Evolutionary conservation across 176 grass and related monocot genomes (phyloP), one percentile per base, ranked within the genome.

Genomic region (Phoenix dactylifera): DNA sequence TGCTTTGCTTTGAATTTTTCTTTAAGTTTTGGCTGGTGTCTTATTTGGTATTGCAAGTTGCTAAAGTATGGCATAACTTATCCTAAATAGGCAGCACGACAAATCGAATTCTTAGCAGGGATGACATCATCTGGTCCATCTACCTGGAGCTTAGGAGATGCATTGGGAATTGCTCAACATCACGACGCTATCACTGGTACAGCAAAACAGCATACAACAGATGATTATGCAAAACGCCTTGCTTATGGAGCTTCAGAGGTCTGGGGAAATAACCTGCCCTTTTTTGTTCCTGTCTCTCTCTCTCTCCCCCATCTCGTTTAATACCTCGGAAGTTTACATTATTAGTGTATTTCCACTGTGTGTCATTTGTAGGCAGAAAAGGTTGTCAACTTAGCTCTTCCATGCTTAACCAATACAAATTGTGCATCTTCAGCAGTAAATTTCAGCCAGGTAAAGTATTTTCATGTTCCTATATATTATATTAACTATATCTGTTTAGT

Each of bases 111-210:
- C 73, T 67, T 89, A 52, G 69, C 74, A 63, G 70, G 79, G 7
- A 60, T 49, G 22, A 72, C 28, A 58, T 74, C 49, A 15, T 53
- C 68, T 55, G 86, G 75, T 75, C 50, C 73, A n/a, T 81, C 85
- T 77, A 89, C 86, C 30, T 73, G 67, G 4, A 89, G 83, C 72
- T 83, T 95, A 57, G 86, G 82, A 70, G 90, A 89, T 48, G 79
- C 90, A 71, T 60, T 95, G 80, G 86, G 78, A 53, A 78, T 95
- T 29, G 83, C 80, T 29, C 90, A 95, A 49, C 90, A 95, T 89
- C 90, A 95, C 52, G 90, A 95, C 74, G 90, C 86, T 22, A 80
- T 89, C 28, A 71, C 86, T 55, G 90, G 90, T 64, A 95, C 90
- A 15, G 82, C 90, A 32, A 77, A 86, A 60, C 86, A 95, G 51